Percentiles rank a stretch among this genome's conserved stretches.
These are phyloP conservation scores for Diaporthe caulivora DNA, from an alignment of 2,329 filamentous ascomycete species.

Conservation along the genomic window DNA sequence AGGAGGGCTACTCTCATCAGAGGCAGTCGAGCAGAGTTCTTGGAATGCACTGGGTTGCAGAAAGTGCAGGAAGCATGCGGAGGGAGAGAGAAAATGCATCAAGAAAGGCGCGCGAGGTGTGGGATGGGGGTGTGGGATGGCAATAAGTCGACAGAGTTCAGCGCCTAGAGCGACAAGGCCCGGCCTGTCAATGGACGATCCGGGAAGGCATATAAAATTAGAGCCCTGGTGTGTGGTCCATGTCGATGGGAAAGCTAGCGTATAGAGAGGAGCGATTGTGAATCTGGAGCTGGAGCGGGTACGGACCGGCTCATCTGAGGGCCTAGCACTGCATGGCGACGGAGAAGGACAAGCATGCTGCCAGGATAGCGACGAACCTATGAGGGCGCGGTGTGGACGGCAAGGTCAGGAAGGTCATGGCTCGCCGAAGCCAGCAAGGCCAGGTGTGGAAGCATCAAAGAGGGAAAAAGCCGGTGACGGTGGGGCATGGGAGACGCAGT, in stretches of 20 bases:
- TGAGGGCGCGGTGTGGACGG: slow-evolving; percentile 31
- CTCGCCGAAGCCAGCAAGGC: slow-evolving; percentile 50
- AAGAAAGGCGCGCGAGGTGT: slow-evolving; percentile 41
- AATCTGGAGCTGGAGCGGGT: slow-evolving; percentile 59
- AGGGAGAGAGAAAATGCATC: slow-evolving; percentile 39
- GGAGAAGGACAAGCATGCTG: slow-evolving; percentile 40
- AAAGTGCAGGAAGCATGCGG: slow-evolving; percentile 38
- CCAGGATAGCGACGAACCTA: slow-evolving; percentile 50
- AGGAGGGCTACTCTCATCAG: slow-evolving; percentile 30
- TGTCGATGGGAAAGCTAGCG: slow-evolving; percentile 54
- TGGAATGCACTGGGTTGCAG: slow-evolving; percentile 30
- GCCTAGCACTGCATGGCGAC: slow-evolving; percentile 51
- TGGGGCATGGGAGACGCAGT: slow-evolving; percentile 51
- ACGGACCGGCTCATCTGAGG: slow-evolving; percentile 56
- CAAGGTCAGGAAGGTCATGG: slow-evolving; percentile 19
- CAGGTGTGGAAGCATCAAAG: slow-evolving; percentile 47
- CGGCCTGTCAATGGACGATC: slow-evolving; percentile 58
- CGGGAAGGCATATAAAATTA: slow-evolving; percentile 59
- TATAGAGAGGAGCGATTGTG: slow-evolving; percentile 48
- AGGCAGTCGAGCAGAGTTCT: slow-evolving; percentile 26
- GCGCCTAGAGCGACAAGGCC: slow-evolving; percentile 56
- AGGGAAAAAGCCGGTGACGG: slow-evolving; percentile 50
- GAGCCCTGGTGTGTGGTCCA: slow-evolving; percentile 49
- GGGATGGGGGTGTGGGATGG: slow-evolving; percentile 51
- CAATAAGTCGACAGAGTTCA: slow-evolving; percentile 55